Conservation (phyloP, 139 green algal genomes). For the Closterium sp. region DNA sequence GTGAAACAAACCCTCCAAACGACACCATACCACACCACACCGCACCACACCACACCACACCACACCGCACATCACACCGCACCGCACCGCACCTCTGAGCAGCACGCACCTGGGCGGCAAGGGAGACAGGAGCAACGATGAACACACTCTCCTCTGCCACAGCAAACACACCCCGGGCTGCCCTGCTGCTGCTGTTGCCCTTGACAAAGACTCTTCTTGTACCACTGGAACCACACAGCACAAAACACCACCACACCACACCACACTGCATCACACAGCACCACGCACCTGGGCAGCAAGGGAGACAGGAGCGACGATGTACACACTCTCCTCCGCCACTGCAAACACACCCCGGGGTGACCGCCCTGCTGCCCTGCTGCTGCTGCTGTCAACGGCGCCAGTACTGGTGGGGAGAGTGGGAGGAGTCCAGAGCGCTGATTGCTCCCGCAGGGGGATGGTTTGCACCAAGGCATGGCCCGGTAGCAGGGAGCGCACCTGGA, state of each 20-base stretch:
- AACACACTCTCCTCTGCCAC: background rate
- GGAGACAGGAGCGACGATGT: background rate
- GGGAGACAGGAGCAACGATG: background rate
- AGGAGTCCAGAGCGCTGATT: too few species aligned
- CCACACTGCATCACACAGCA: background rate
- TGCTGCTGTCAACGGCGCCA: too few species aligned
- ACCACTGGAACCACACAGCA: too few species aligned
- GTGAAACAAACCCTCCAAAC: too few species aligned
- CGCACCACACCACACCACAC: background rate
- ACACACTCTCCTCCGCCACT: background rate
- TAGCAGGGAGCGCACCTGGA: background rate
- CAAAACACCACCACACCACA: background rate
- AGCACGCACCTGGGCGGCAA: background rate
- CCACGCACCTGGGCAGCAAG: background rate
- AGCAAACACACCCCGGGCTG: background rate
- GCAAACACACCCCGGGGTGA: background rate
- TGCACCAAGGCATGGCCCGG: too few species aligned
- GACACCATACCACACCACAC: background rate
- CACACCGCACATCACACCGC: background rate
- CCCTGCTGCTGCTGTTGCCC: background rate
- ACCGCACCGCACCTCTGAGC: background rate
- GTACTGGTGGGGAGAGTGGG: background rate
- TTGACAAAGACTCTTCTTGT: too few species aligned
- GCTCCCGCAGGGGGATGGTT: too few species aligned
- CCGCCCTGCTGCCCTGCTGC: too few species aligned